phyloP scores from a whole-genome alignment of 2,329 filamentous ascomycete genomes.

The Ambrosiella cleistominuta region DNA sequence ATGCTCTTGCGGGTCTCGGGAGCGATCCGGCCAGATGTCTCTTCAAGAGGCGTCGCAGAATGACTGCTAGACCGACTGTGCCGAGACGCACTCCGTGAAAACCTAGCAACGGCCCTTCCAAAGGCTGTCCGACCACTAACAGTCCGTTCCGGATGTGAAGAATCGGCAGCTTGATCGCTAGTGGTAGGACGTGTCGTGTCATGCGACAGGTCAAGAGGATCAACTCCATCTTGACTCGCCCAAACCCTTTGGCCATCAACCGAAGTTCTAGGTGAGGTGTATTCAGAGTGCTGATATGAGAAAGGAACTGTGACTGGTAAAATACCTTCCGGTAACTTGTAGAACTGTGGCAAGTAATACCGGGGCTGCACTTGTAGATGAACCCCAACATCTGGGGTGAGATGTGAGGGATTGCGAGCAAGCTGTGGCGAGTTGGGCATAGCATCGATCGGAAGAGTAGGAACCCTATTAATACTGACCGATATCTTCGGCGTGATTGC shows the following conservation, averaged over 20 bases:
- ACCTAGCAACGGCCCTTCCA: conserved; percentile 10
- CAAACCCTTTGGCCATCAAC: conserved; percentile 2
- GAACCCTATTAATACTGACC: conserved; percentile 7
- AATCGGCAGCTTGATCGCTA: not conserved
- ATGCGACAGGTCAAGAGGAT: not conserved
- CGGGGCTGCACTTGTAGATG: not conserved
- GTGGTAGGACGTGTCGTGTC: conserved; percentile 1
- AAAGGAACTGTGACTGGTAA: not conserved
- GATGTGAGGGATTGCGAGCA: not conserved
- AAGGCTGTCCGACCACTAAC: conserved; percentile 6
- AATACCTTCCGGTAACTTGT: not conserved
- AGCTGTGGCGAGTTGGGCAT: conserved; percentile 4
- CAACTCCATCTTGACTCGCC: conserved; percentile 6
- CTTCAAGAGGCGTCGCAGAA: not conserved
- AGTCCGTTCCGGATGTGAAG: not conserved
- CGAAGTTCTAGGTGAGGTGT: conserved; percentile 6
- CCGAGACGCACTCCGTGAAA: conserved; percentile 11
- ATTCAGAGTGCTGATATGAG: not conserved
- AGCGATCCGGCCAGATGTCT: not conserved
- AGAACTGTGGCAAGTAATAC: conserved; percentile 8
- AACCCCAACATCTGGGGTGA: not conserved
- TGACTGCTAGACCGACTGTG: conserved; percentile 13
- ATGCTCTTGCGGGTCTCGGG: conserved; percentile 12
- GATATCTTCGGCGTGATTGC: not conserved
- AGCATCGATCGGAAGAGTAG: conserved; percentile 7